Evolutionary conservation across 139 green algal species (phyloP).

Genomic region (Nannochloris sp.): DNA sequence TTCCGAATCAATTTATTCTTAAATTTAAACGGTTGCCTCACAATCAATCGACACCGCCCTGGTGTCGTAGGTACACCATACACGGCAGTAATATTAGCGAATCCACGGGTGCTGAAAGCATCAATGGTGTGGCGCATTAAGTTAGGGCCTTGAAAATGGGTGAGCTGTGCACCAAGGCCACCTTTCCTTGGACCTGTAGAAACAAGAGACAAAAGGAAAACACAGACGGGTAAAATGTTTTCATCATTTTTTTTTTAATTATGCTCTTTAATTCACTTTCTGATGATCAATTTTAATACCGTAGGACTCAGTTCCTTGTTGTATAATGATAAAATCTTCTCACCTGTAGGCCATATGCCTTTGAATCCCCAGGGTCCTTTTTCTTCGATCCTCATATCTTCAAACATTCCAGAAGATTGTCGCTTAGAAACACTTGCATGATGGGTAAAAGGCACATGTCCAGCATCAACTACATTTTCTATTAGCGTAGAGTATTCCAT

Average conservation of each 20-base stretch:
- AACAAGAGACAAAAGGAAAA: neutral
- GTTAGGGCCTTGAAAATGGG: slow-evolving; percentile 17
- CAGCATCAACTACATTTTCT: slow-evolving; percentile 40
- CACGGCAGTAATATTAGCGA: slow-evolving; percentile 41
- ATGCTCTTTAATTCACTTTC: too few species aligned
- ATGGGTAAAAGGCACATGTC: slow-evolving; percentile 51
- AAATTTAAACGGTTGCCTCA: slow-evolving; percentile 46
- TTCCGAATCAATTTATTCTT: slow-evolving; percentile 25
- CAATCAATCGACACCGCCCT: slow-evolving; percentile 31
- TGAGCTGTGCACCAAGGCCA: slow-evolving; percentile 34
- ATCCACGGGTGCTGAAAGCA: slow-evolving; percentile 23
- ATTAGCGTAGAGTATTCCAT: slow-evolving; percentile 35
- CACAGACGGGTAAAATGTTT: too few species aligned
- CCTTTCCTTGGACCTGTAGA: slow-evolving; percentile 26
- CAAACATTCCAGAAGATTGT: slow-evolving; percentile 11
- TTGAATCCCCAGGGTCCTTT: slow-evolving; percentile 22
- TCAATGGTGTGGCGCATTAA: slow-evolving; percentile 45
- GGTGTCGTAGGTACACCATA: slow-evolving; percentile 29
- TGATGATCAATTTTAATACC: too few species aligned
- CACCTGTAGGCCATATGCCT: slow-evolving; percentile 22
- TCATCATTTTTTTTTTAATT: neutral
- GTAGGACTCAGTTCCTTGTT: too few species aligned
- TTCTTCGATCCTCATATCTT: slow-evolving; percentile 25
- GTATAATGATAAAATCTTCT: neutral
- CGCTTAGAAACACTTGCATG: slow-evolving; percentile 34